Conservation (phyloP, 2,329 filamentous ascomycete genomes). For the Sporothrix globosa region DNA sequence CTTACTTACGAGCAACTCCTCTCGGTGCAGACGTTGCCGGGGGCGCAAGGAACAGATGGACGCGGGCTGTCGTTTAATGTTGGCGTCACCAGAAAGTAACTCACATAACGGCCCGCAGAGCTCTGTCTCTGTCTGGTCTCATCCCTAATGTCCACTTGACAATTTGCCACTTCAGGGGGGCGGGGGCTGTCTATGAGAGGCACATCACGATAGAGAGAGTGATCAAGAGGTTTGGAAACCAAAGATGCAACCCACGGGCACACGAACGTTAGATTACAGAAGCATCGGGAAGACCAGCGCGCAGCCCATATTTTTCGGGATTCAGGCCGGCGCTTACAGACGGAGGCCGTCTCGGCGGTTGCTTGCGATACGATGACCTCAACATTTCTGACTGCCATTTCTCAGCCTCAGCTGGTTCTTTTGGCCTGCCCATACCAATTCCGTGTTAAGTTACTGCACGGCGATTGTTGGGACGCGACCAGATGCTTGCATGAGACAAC, state of each 20-base stretch:
- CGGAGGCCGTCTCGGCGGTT: slow-evolving; percentile 26
- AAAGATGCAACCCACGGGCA: slow-evolving; percentile 6
- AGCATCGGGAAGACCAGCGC: neutral
- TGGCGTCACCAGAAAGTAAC: neutral
- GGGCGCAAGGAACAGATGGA: slow-evolving; percentile 1
- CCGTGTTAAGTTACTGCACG: neutral
- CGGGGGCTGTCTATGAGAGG: neutral
- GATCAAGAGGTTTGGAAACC: slow-evolving; percentile 17
- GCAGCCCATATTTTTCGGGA: slow-evolving; percentile 15
- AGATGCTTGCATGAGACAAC: neutral
- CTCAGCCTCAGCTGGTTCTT: slow-evolving; percentile 18
- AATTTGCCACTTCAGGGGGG: slow-evolving; percentile 21
- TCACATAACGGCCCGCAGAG: neutral
- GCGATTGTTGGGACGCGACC: slow-evolving; percentile 7
- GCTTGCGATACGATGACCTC: neutral
- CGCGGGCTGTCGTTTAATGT: neutral
- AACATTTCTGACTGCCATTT: slow-evolving; percentile 4
- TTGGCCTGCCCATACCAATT: slow-evolving; percentile 5
- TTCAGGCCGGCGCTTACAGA: slow-evolving; percentile 25
- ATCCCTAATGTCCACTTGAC: neutral
- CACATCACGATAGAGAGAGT: slow-evolving; percentile 1
- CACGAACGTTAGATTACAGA: neutral
- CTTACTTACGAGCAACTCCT: slow-evolving; percentile 25
- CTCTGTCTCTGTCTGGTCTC: neutral
- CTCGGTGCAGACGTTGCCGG: neutral